Percentiles rank a stretch among this genome's conserved stretches.
phyloP scores from a whole-genome alignment of 441 rosid species.

The Monsonia emarginata region DNA sequence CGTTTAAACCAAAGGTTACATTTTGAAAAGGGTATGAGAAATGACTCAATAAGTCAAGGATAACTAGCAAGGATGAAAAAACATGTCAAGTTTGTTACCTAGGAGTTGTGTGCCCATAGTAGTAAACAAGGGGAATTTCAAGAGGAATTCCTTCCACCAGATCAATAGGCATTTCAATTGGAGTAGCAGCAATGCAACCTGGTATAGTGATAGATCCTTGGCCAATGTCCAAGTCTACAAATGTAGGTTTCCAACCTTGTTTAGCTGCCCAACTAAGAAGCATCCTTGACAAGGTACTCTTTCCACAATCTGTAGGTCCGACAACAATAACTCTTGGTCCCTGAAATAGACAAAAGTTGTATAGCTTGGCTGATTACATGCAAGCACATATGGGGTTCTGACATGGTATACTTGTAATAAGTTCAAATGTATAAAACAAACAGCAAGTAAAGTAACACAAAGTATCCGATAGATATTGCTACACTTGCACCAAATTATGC shows the following conservation, averaged over 20 bases:
- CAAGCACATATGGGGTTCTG: too few species aligned
- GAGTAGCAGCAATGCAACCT: slow-evolving; percentile 79
- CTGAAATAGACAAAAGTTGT: slow-evolving; percentile 25
- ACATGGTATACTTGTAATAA: too few species aligned
- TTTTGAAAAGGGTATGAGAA: background rate
- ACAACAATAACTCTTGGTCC: slow-evolving; percentile 85
- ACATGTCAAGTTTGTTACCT: slow-evolving; percentile 31
- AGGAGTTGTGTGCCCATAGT: slow-evolving; percentile 69
- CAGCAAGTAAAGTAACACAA: too few species aligned
- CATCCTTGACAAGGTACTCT: slow-evolving; percentile 77
- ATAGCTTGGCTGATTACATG: background rate
- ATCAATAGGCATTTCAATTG: slow-evolving; percentile 83
- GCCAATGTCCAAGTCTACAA: slow-evolving; percentile 79
- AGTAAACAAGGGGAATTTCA: slow-evolving; percentile 79
- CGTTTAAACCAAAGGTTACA: background rate
- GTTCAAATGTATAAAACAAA: too few species aligned
- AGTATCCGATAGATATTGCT: too few species aligned
- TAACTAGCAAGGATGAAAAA: background rate
- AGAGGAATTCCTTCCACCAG: slow-evolving; percentile 83
- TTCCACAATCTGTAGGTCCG: slow-evolving; percentile 80
- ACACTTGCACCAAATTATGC: too few species aligned
- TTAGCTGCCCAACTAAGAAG: slow-evolving; percentile 95
- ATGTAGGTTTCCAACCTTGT: slow-evolving; percentile 80
- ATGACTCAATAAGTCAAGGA: background rate
- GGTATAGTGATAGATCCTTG: slow-evolving; percentile 85